phyloP scores from a whole-genome alignment of 2,329 filamentous ascomycete species.

The Trichoderma arundinaceum region DNA sequence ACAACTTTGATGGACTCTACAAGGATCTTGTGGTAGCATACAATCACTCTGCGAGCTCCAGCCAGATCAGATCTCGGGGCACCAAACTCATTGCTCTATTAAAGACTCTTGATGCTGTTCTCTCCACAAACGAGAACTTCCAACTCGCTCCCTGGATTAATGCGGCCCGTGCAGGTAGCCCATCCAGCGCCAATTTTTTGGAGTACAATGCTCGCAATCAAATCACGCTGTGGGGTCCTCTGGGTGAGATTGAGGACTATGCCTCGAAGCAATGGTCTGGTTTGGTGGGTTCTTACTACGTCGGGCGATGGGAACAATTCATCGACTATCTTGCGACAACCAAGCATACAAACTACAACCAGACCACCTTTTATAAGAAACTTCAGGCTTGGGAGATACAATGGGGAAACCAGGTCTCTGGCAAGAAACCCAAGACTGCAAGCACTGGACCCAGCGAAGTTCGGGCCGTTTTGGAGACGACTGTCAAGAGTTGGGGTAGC shows the following conservation, averaged over 20 bases:
- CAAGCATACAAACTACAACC: slow-evolving; percentile 26
- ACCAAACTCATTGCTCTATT: slow-evolving; percentile 45
- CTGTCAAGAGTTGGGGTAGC: slow-evolving; percentile 9
- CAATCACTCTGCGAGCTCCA: slow-evolving; percentile 31
- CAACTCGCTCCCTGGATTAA: slow-evolving; percentile 50
- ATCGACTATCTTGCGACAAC: slow-evolving; percentile 45
- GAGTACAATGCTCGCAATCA: slow-evolving; percentile 57
- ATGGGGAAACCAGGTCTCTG: slow-evolving; percentile 23
- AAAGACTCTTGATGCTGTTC: slow-evolving; percentile 48
- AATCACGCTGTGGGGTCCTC: slow-evolving; percentile 57
- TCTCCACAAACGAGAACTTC: slow-evolving; percentile 51
- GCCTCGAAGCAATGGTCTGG: slow-evolving; percentile 56
- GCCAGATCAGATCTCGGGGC: slow-evolving; percentile 39
- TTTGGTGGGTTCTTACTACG: slow-evolving; percentile 53
- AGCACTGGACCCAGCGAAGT: neutral
- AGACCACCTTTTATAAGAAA: slow-evolving; percentile 29
- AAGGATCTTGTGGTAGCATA: slow-evolving; percentile 44
- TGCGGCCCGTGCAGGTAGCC: slow-evolving; percentile 44
- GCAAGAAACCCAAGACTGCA: neutral
- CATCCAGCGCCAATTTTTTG: slow-evolving; percentile 44
- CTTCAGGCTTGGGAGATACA: slow-evolving; percentile 22
- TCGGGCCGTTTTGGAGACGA: slow-evolving; percentile 2
- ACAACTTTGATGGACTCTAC: slow-evolving; percentile 52
- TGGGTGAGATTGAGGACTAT: slow-evolving; percentile 56
- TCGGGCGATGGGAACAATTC: slow-evolving; percentile 54